Conservation (phyloP, 1,284 basidiomycete species). For the Bjerkandera adusta region DNA sequence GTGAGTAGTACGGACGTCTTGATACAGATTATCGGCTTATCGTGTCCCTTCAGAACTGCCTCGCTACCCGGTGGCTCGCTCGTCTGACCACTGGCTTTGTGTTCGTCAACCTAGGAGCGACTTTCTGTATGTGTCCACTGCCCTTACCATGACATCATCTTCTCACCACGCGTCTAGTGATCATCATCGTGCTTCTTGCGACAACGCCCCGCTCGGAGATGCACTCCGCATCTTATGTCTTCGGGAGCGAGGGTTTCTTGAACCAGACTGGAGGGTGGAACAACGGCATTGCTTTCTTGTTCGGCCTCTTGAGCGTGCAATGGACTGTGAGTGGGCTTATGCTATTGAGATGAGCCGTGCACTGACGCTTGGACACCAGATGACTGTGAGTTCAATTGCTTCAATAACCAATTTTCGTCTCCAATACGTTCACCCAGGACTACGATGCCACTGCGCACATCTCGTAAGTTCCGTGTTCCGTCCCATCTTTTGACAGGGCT, state of each 20-base stretch:
- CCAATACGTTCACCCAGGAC: too few relatives aligned
- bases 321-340: slow-evolving; percentile 68
- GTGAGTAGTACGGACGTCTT: slow-evolving; percentile 40
- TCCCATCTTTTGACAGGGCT: too few relatives aligned
- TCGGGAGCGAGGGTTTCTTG: slow-evolving; percentile 63
- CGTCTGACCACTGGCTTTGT: slow-evolving; percentile 80
- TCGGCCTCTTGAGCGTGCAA: slow-evolving; percentile 88
- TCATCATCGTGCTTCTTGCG: slow-evolving; percentile 86
- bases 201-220: slow-evolving; percentile 78
- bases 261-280: slow-evolving; percentile 84
- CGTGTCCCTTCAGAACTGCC: slow-evolving; percentile 57
- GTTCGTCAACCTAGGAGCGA: slow-evolving; percentile 83
- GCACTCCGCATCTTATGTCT: slow-evolving; percentile 79
- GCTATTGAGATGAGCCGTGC: neutral
- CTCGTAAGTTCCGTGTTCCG: slow-evolving; percentile 49
- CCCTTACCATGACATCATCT: neutral
- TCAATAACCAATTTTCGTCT: neutral
- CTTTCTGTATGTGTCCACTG: slow-evolving; percentile 43
- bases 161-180: slow-evolving; percentile 42
- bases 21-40: neutral
- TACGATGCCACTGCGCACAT: slow-evolving; percentile 88
- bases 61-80: slow-evolving; percentile 82
- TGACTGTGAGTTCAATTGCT: neutral
- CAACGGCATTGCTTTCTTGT: slow-evolving; percentile 81
- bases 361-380: neutral